phyloP scores from a whole-genome alignment of 257 asterid species.

The Fraxinus cuspidata region DNA sequence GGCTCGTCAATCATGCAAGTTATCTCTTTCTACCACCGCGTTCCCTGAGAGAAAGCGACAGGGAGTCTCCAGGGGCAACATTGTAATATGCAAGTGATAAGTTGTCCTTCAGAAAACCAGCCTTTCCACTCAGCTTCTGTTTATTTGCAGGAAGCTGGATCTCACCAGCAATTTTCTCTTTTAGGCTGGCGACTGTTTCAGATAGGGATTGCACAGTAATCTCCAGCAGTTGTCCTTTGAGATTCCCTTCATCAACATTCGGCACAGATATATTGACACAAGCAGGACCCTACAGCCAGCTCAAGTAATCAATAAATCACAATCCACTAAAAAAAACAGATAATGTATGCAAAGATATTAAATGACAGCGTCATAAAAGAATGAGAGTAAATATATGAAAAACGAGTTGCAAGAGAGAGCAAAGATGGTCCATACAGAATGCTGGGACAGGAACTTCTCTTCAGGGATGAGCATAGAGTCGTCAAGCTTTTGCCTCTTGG shows the following conservation, averaged over 20 bases:
- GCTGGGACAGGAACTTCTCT: conserved; percentile 80
- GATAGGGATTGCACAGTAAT: conserved; percentile 71
- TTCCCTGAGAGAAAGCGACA: conserved; percentile 84
- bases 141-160: conserved; percentile 92
- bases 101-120: conserved; percentile 97
- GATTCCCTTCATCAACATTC: conserved; percentile 83
- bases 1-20: conserved; percentile 33
- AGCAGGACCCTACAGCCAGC: conserved; percentile 74
- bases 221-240: conserved; percentile 86
- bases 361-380: not conserved
- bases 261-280: conserved; percentile 73
- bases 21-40: conserved; percentile 99
- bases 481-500: conserved; percentile 89
- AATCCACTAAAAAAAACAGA: not conserved
- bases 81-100: conserved; percentile 92
- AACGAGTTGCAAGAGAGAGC: not conserved
- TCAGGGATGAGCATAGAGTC: conserved; percentile 82
- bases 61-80: conserved; percentile 67
- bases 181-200: conserved; percentile 80
- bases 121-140: conserved; percentile 96
- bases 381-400: not conserved
- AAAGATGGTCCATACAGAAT: conserved; percentile 49
- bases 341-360: not conserved
- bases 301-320: conserved; percentile 12
- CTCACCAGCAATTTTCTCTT: conserved; percentile 95